Conservation (phyloP, 306 rosid species). For the Lathyrus oleraceus region DNA sequence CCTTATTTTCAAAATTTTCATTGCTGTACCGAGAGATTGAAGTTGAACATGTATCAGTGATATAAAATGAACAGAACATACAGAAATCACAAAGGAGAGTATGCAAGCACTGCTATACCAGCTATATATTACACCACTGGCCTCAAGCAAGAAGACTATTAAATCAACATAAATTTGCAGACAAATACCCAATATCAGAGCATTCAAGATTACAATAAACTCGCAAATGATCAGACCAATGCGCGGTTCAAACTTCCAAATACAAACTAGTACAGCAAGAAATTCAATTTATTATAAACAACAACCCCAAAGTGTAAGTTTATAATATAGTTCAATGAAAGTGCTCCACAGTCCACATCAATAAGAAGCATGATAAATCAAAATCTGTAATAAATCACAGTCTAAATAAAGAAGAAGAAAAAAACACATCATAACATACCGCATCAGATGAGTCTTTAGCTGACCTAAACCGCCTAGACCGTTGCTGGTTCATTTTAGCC, state of each 20-base stretch:
- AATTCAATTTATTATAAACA: neutral
- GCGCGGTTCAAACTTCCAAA: constrained; percentile 5
- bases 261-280: neutral
- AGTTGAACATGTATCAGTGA: neutral
- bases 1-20: neutral
- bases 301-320: neutral
- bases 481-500: constrained; percentile 99
- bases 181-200: neutral
- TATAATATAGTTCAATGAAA: neutral
- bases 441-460: constrained; percentile 94
- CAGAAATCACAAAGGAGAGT: neutral
- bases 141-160: neutral
- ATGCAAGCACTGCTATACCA: neutral
- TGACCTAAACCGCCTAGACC: constrained; percentile 92
- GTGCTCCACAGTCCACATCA: neutral
- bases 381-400: neutral
- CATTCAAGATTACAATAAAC: neutral
- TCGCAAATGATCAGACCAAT: neutral
- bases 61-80: constrained; percentile 9
- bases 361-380: neutral
- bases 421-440: constrained; percentile 54
- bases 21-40: neutral
- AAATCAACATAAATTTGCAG: neutral
- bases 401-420: constrained; percentile 30
- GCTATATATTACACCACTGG: neutral